Percentiles rank a stretch among this genome's conserved stretches.
Conservation (phyloP, 108 stramenopile genomes). For the Nitzschia sp. region DNA sequence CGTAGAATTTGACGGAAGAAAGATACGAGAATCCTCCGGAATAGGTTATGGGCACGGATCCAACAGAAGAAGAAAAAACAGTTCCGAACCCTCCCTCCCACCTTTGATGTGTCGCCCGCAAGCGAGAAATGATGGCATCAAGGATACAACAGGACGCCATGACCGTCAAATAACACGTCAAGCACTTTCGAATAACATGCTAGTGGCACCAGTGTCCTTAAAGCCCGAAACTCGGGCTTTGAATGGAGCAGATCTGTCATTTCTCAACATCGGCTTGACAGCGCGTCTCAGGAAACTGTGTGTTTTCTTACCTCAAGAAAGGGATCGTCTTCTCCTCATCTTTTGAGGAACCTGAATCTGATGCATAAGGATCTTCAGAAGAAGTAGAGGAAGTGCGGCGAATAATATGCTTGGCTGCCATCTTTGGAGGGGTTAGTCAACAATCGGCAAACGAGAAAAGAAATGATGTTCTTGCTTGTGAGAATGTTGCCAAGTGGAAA, state of each 20-base stretch:
- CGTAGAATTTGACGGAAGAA: too few relatives aligned
- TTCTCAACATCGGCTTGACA: too few relatives aligned
- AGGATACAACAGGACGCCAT: not conserved
- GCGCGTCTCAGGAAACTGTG: too few relatives aligned
- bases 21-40: not conserved
- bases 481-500: not conserved
- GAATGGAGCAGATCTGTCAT: too few relatives aligned
- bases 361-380: slow-evolving; percentile 8
- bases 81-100: slow-evolving; percentile 10
- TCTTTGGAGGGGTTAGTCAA: not conserved
- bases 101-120: not conserved
- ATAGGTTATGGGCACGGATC: not conserved
- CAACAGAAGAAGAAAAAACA: slow-evolving; percentile 12
- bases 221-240: too few relatives aligned
- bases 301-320: slow-evolving; percentile 67
- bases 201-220: too few relatives aligned
- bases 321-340: slow-evolving; percentile 59
- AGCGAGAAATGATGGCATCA: not conserved
- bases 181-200: not conserved
- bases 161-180: not conserved
- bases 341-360: slow-evolving; percentile 3
- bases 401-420: not conserved
- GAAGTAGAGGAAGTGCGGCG: not conserved
- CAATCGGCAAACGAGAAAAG: not conserved
- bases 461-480: not conserved